Percentiles rank a stretch among this genome's conserved stretches.
Conservation (phyloP, 208 protist genomes). For the Naegleria lovaniensis region DNA sequence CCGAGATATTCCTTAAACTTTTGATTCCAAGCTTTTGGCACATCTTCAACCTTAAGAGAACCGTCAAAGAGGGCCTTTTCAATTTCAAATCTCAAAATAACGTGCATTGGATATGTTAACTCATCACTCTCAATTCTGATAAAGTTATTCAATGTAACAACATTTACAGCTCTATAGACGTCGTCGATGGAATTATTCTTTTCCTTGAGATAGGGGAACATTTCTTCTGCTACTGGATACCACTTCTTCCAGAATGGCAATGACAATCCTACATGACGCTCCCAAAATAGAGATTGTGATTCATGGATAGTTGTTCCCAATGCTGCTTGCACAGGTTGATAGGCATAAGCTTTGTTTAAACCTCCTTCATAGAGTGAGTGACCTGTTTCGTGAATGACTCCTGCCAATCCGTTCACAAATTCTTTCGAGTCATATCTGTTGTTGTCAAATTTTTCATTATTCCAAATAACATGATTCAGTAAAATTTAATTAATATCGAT, state of each 20-base stretch:
- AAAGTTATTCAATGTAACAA: conserved; percentile 49
- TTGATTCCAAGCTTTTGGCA: conserved; percentile 67
- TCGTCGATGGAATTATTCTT: background rate
- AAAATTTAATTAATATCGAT: too few species aligned
- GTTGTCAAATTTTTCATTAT: too few species aligned
- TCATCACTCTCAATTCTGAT: conserved; percentile 77
- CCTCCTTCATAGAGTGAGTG: conserved; percentile 77
- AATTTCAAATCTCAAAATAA: conserved; percentile 77
- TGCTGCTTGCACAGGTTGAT: conserved; percentile 57
- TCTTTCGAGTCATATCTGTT: conserved; percentile 54
- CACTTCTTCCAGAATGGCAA: conserved; percentile 49
- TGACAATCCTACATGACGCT: conserved; percentile 60
- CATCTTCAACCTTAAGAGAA: conserved; percentile 60
- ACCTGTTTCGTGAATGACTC: conserved; percentile 70
- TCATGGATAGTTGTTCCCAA: conserved; percentile 58
- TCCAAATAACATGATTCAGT: too few species aligned
- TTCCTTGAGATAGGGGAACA: background rate
- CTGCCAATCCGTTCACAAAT: conserved; percentile 55
- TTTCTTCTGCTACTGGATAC: background rate
- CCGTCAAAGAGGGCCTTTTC: conserved; percentile 70
- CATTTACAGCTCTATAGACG: background rate
- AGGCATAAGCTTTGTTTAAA: background rate
- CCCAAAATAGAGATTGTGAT: conserved; percentile 58
- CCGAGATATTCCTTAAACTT: conserved; percentile 75
- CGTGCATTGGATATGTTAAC: conserved; percentile 75